These are phyloP conservation scores for Hypoxylon sp. DNA, from an alignment of 2,329 filamentous ascomycete genomes.

Conservation along the genomic window DNA sequence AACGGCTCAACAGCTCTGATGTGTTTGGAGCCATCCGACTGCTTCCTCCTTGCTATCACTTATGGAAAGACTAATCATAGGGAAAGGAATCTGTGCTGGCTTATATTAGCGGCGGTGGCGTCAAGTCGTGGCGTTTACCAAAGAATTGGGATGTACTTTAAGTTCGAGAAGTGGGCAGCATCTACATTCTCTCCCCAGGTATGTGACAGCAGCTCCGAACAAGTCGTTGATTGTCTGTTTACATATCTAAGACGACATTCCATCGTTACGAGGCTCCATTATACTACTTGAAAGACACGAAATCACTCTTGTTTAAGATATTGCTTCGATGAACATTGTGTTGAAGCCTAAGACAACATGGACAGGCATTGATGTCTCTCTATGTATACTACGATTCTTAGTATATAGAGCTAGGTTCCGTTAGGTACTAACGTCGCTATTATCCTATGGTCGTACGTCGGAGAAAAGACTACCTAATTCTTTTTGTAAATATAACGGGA, in stretches of 20 bases:
- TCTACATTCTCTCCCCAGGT: neutral
- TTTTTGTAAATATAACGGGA: neutral
- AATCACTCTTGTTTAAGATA: slow-evolving; percentile 9
- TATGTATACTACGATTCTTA: neutral
- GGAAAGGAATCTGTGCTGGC: neutral
- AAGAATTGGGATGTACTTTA: neutral
- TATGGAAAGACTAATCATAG: neutral
- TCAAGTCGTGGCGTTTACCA: slow-evolving; percentile 14
- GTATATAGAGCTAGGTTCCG: neutral
- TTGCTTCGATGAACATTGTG: neutral
- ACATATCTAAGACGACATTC: neutral
- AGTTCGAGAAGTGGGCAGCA: neutral
- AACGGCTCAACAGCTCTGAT: neutral
- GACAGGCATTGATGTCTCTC: neutral
- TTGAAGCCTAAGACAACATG: neutral
- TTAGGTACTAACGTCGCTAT: neutral
- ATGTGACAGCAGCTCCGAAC: neutral
- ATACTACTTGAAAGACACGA: slow-evolving; percentile 7
- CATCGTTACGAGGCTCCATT: slow-evolving; percentile 7
- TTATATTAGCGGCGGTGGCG: slow-evolving; percentile 16
- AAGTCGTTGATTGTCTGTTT: neutral
- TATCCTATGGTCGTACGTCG: neutral
- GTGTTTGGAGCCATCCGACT: neutral
- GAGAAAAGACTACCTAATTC: neutral
- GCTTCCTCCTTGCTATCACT: slow-evolving; percentile 9